A percentile compares a stretch with the other conserved stretches of the same genome.
Evolutionary conservation across 2,329 filamentous ascomycete species (phyloP).

Genomic region (Anthostomella pinea): DNA sequence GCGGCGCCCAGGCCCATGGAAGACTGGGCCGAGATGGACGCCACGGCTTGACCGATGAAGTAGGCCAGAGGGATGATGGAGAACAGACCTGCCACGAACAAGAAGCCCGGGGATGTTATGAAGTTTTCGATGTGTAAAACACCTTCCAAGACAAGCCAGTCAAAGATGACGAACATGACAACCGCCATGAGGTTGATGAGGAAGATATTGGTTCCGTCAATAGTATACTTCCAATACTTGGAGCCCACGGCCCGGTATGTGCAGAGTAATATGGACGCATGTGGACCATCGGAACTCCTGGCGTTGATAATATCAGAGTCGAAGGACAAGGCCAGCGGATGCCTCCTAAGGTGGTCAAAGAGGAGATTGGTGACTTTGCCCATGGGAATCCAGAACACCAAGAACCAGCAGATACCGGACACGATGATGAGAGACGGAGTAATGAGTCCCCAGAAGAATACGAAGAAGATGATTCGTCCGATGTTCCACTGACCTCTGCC

Average conservation of each 20-base stretch:
- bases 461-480: conserved; percentile 91
- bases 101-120: conserved; percentile 78
- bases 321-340: conserved; percentile 89
- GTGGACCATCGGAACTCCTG: conserved; percentile 66
- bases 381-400: conserved; percentile 99
- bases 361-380: conserved; percentile 89
- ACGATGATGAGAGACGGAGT: conserved; percentile 83
- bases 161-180: conserved; percentile 91
- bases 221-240: conserved; percentile 99
- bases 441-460: conserved; percentile 92
- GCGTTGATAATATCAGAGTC: conserved; percentile 79
- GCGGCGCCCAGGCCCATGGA: conserved; percentile 97
- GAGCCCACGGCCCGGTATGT: conserved; percentile 92
- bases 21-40: conserved; percentile 96
- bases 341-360: conserved; percentile 86
- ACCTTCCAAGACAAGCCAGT: conserved; percentile 77
- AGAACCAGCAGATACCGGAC: conserved; percentile 87
- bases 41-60: conserved; percentile 97
- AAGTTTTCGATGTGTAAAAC: conserved; percentile 66
- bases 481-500: conserved; percentile 94
- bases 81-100: conserved; percentile 79
- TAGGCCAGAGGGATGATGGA: conserved; percentile 97
- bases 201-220: conserved; percentile 98
- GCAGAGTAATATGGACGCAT: conserved; percentile 86
- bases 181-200: conserved; percentile 94